A percentile compares a stretch with the other conserved stretches of the same genome.
These are phyloP conservation scores for Syzygium aqueum DNA, from an alignment of 345 rosid genomes.

Conservation along the genomic window DNA sequence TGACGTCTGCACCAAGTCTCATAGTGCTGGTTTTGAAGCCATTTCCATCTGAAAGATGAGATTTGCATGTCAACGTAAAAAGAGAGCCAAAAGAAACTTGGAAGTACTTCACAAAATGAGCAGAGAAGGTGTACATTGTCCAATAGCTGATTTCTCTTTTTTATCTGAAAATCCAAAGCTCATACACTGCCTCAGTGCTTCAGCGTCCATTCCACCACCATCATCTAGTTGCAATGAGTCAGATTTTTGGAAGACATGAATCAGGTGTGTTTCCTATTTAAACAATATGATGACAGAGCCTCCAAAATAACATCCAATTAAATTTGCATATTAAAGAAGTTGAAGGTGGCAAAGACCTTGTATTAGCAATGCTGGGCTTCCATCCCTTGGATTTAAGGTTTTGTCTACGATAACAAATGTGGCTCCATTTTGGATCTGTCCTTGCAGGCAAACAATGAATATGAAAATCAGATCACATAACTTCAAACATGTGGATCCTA, in stretches of 20 bases:
- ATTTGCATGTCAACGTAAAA: constrained; percentile 12
- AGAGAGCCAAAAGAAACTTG: constrained; percentile 5
- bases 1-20: constrained; percentile 95
- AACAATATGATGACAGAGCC: neutral
- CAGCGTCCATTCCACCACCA: constrained; percentile 97
- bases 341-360: constrained; percentile 45
- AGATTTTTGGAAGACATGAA: neutral
- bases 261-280: neutral
- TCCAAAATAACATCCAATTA: neutral
- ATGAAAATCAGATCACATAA: constrained; percentile 1
- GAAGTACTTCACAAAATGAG: neutral
- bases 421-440: constrained; percentile 96
- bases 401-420: constrained; percentile 86
- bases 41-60: constrained; percentile 68
- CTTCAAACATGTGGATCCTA: neutral
- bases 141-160: constrained; percentile 62
- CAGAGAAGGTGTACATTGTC: constrained; percentile 53
- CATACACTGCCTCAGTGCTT: constrained; percentile 80
- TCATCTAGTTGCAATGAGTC: constrained; percentile 43
- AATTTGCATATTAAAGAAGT: neutral
- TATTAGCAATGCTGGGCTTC: constrained; percentile 57
- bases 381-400: constrained; percentile 67
- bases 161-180: constrained; percentile 98
- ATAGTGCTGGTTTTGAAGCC: constrained; percentile 97
- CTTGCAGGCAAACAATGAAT: constrained; percentile 34